A percentile compares a stretch with the other conserved stretches of the same genome.
phyloP scores from a whole-genome alignment of 495 filamentous ascomycete species.

The Penicillium coffeae region DNA sequence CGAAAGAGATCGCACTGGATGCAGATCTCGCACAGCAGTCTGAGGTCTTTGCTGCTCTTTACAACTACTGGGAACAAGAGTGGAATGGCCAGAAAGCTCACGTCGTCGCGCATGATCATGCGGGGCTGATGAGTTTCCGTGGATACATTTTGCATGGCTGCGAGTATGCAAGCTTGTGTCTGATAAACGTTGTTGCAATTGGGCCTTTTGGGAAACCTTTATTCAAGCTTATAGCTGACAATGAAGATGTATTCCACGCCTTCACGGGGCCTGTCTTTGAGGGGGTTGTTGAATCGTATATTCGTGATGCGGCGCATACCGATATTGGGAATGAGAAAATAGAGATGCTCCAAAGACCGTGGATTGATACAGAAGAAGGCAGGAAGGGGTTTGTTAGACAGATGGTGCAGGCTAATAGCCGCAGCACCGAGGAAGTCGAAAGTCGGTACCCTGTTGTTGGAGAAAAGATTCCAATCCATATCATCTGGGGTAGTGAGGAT shows the following conservation, averaged over 20 bases:
- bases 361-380: constrained; percentile 21
- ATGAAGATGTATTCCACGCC: constrained; percentile 22
- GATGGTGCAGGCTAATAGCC: constrained; percentile 27
- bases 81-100: constrained; percentile 19
- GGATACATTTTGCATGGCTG: constrained; percentile 23
- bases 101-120: constrained; percentile 34
- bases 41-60: constrained; percentile 28
- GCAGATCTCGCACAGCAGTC: constrained; percentile 24
- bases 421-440: constrained; percentile 26
- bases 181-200: constrained; percentile 33
- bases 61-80: constrained; percentile 15
- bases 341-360: constrained; percentile 23
- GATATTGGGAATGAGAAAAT: constrained; percentile 16
- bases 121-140: constrained; percentile 26
- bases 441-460: constrained; percentile 22
- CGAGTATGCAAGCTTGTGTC: constrained; percentile 25
- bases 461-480: constrained; percentile 19
- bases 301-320: constrained; percentile 22
- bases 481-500: constrained; percentile 37
- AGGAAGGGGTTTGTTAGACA: constrained; percentile 22
- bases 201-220: constrained; percentile 29
- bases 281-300: constrained; percentile 28
- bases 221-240: constrained; percentile 28
- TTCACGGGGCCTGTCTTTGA: constrained; percentile 25
- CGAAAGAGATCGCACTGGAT: constrained; percentile 14